Conservation (phyloP, 2,329 filamentous ascomycete genomes). For the Xylariomycetidae sp. region DNA sequence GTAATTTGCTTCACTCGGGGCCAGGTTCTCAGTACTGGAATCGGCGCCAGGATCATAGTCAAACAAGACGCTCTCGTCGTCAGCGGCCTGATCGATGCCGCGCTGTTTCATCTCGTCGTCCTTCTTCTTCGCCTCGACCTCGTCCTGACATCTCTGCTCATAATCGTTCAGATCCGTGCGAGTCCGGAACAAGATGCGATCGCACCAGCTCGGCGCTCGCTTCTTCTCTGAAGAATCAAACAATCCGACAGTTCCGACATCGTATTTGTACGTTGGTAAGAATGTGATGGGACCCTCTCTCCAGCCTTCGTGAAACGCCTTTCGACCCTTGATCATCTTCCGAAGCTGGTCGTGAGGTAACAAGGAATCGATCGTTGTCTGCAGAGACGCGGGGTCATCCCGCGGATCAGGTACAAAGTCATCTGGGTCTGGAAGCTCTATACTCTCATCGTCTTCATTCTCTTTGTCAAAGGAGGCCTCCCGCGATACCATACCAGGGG, state of each 20-base stretch:
- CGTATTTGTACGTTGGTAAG: slow-evolving; percentile 95
- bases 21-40: slow-evolving; percentile 39
- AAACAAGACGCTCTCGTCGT: slow-evolving; percentile 81
- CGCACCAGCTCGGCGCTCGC: slow-evolving; percentile 92
- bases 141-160: slow-evolving; percentile 56
- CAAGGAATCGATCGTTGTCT: slow-evolving; percentile 82
- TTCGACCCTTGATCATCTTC: slow-evolving; percentile 67
- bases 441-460: slow-evolving; percentile 26
- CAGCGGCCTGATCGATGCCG: slow-evolving; percentile 67
- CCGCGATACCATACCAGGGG: slow-evolving; percentile 26
- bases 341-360: slow-evolving; percentile 85
- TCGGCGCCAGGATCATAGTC: slow-evolving; percentile 86
- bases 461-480: slow-evolving; percentile 25
- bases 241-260: slow-evolving; percentile 83
- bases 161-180: slow-evolving; percentile 64
- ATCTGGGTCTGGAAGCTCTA: slow-evolving; percentile 55
- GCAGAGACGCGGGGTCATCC: slow-evolving; percentile 78
- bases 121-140: slow-evolving; percentile 61
- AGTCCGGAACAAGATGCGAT: slow-evolving; percentile 84
- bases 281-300: slow-evolving; percentile 83
- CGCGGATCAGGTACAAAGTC: slow-evolving; percentile 64
- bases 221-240: slow-evolving; percentile 97
- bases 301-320: slow-evolving; percentile 88
- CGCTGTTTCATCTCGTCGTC: slow-evolving; percentile 83
- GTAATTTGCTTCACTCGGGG: slow-evolving; percentile 36